Base-by-base conservation (phyloP, 345 rosid species). In the Brassica carinata region DNA sequence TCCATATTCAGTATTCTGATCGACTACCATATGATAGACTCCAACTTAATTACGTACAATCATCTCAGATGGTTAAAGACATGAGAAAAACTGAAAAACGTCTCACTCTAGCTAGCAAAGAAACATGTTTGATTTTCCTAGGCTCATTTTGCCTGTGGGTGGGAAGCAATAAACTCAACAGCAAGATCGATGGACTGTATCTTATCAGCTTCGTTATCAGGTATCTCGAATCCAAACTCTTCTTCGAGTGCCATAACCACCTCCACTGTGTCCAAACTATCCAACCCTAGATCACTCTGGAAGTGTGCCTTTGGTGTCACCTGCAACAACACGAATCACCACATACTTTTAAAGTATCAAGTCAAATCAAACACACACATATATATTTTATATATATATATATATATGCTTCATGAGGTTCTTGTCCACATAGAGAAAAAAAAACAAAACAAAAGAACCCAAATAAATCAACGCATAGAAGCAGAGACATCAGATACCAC, bases 261-360 rank as follows among this genome's bases (percentile, higher is more conserved):
- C 43, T 65, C 69, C 69, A 65, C 26, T 29, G 69, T 65, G 45
- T 65, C 69, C 69, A 65, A 65, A 65, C 69, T 65, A 65, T 65
- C 69, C 45, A 65, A 8, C 14, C 69, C 69, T 33, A 65, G 69
- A 65, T 65, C 69, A 33, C 15, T 65, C 14, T 65, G 26, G 13
- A 65, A 65, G 19, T 65, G 69, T 65, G 69, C 45, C 69, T 65
- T 65, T 65, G 69, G 23, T 33, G 45, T 31, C 27, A 33, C 45
- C 69, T 65, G 45, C 45, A 65, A 65, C 45, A 33, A 33, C 13
- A 64, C 8, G 11, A 30, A 64, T 7, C 23, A 7, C 38, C 38
- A 29, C 38, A 0, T 13, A 11, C 67, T 27, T 63, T 11, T 43
- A 0, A 27, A 27, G 8, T 65, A 65, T 65, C 8, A 34, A 33